Conservation (phyloP, 2,329 filamentous ascomycete species). For the Paramyrothecium sp. region DNA sequence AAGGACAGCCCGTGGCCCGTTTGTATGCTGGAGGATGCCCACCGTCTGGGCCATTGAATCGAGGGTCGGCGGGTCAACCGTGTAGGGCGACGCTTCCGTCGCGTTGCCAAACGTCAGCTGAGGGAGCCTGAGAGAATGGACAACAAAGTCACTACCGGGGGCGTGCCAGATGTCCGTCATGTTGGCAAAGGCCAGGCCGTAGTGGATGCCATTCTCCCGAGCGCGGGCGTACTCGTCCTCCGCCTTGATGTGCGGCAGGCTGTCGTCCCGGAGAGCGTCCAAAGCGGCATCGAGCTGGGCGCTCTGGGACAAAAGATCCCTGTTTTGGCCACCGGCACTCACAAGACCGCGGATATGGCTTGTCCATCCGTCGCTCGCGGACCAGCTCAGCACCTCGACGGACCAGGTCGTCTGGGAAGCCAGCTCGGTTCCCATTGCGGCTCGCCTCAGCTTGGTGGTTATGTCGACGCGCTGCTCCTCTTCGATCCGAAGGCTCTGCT, state of each 20-base stretch:
- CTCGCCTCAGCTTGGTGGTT: not conserved
- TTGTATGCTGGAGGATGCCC: not conserved
- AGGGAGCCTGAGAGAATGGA: not conserved
- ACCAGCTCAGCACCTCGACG: not conserved
- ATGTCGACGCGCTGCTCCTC: not conserved
- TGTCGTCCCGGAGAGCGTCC: not conserved
- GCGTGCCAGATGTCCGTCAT: not conserved
- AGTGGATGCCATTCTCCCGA: not conserved
- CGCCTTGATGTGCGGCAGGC: not conserved
- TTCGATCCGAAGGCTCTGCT: not conserved
- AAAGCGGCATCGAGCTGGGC: not conserved
- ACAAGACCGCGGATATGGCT: not conserved
- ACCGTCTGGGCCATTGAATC: not conserved
- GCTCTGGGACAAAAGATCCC: not conserved
- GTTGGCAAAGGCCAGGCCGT: not conserved
- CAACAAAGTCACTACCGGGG: not conserved
- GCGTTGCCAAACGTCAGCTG: not conserved
- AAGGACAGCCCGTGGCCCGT: not conserved
- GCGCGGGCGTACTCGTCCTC: not conserved
- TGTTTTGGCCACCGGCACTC: not conserved
- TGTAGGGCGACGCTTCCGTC: not conserved
- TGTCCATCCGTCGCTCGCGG: not conserved
- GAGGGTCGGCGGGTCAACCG: slow-evolving; percentile 1
- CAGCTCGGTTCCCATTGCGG: not conserved
- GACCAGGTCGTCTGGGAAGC: not conserved